Evolutionary conservation across 495 filamentous ascomycete species (phyloP), one percentile per base, ranked within the genome.

Genomic region (Penicillium canescens): DNA sequence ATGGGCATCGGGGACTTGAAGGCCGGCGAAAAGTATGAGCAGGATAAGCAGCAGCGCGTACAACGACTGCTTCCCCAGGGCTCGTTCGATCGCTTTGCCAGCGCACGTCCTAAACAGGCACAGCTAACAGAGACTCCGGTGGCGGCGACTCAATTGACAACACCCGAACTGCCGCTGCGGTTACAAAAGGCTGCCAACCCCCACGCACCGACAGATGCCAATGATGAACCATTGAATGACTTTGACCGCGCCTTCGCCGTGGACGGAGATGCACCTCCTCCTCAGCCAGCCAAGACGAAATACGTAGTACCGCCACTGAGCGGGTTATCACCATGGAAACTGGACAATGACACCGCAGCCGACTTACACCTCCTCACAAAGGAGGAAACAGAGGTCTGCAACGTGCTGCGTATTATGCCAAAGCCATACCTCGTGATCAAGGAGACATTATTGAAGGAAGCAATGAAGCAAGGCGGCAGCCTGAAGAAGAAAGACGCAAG

Each of bases 361-460:
- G 95, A 97, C 57, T 65, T 91, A 14, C 94, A 98, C 59, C 81
- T 99, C 1, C 72, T 98, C n/a, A 88, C 87, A 0, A 78, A 82
- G 5, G 92, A 94, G 46, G 95, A 98, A 68, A 74, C 79, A 1
- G 89, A 96, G 62, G 72, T 99, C 3, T 98, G 95, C 72, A 86
- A 86, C 55, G 81, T 85, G 42, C 76, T 96, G 5, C 83, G 90
- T 28, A 69, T 98, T 33, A 85, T 90, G 68, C 95, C 94, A 1
- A 98, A 98, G 70, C 90, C 95, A 2, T 99, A 96, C 65, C 65
- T 96, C 33, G 89, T 90, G 59, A 92, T 99, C 69, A 98, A 98
- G 70, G 91, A 96, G 63, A 82, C 86, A 24, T 70, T 96, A 34
- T 69, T 98, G 41, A 90, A 88, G 63, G 92, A 97, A 64, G 89